A percentile compares a stretch with the other conserved stretches of the same genome.
Evolutionary conservation across 2,329 filamentous ascomycete genomes (phyloP).

Genomic region (Aureobasidium pullulans): DNA sequence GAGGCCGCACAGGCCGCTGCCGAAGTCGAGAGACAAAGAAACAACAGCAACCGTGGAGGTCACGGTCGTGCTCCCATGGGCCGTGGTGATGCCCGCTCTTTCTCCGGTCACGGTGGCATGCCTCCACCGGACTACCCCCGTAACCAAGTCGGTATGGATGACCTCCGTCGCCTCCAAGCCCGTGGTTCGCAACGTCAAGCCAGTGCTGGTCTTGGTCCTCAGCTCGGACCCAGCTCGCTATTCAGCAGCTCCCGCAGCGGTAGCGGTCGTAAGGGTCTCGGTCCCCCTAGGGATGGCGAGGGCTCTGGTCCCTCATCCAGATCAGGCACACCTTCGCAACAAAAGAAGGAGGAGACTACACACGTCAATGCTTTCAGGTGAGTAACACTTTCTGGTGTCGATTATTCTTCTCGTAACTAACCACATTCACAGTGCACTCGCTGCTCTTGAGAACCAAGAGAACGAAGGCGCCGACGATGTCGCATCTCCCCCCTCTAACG

Average conservation of each 20-base stretch:
- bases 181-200: slow-evolving; percentile 58
- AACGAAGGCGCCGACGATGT: slow-evolving; percentile 50
- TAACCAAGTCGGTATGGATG: slow-evolving; percentile 85
- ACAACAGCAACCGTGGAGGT: slow-evolving; percentile 56
- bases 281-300: slow-evolving; percentile 68
- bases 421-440: slow-evolving; percentile 36
- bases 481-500: slow-evolving; percentile 52
- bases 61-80: slow-evolving; percentile 62
- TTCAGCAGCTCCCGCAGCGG: slow-evolving; percentile 75
- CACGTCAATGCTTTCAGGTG: slow-evolving; percentile 88
- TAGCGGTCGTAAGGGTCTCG: slow-evolving; percentile 71
- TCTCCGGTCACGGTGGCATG: slow-evolving; percentile 61
- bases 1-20: slow-evolving; percentile 72
- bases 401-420: slow-evolving; percentile 24
- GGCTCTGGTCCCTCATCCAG: slow-evolving; percentile 74
- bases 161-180: slow-evolving; percentile 70
- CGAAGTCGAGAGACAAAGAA: slow-evolving; percentile 55
- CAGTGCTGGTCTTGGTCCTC: slow-evolving; percentile 50
- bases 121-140: slow-evolving; percentile 61
- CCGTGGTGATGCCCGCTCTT: slow-evolving; percentile 80
- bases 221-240: slow-evolving; percentile 71
- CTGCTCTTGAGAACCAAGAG: slow-evolving; percentile 46
- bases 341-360: slow-evolving; percentile 55
- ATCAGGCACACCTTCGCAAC: slow-evolving; percentile 69
- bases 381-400: slow-evolving; percentile 29